Percentiles rank a stretch among this genome's conserved stretches.
These are phyloP conservation scores for Paecilomyces variotii DNA, from an alignment of 2,329 filamentous ascomycete genomes.

Conservation along the genomic window DNA sequence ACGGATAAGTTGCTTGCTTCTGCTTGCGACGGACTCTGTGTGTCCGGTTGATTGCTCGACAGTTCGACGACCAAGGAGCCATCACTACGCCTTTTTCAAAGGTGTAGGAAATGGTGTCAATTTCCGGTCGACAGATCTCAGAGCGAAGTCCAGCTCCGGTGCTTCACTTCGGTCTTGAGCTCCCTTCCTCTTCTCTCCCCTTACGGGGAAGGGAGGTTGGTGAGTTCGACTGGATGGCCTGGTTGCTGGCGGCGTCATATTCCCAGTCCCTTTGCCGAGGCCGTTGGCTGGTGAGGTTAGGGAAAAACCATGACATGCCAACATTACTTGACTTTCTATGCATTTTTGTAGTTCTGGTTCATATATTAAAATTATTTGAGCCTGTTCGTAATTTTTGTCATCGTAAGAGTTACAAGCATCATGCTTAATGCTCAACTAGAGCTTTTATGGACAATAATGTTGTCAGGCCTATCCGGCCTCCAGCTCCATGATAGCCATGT, in stretches of 20 bases:
- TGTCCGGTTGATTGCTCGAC: constrained; percentile 73
- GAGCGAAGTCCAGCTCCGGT: constrained; percentile 56
- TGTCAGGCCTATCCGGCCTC: neutral
- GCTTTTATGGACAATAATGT: neutral
- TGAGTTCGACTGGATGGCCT: constrained; percentile 58
- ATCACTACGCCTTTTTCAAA: constrained; percentile 35
- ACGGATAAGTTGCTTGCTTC: constrained; percentile 18
- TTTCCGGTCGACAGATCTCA: constrained; percentile 95
- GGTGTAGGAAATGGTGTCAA: constrained; percentile 60
- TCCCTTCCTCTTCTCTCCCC: constrained; percentile 41
- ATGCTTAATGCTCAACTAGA: neutral
- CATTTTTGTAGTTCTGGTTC: neutral
- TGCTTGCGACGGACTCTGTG: constrained; percentile 41
- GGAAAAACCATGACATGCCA: constrained; percentile 77
- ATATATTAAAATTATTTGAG: neutral
- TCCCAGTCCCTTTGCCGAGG: constrained; percentile 82
- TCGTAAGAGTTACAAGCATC: neutral
- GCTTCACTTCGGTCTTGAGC: constrained; percentile 50
- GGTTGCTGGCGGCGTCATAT: constrained; percentile 65
- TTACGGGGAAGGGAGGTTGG: constrained; percentile 27
- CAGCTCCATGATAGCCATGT: neutral
- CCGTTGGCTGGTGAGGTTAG: constrained; percentile 84
- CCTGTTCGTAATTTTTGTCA: constrained; percentile 3
- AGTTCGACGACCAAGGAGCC: constrained; percentile 86
- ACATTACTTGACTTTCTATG: constrained; percentile 43